These are phyloP conservation scores for Tricholoma furcatifolium DNA, from an alignment of 768 basidiomycete species.

Conservation along the genomic window DNA sequence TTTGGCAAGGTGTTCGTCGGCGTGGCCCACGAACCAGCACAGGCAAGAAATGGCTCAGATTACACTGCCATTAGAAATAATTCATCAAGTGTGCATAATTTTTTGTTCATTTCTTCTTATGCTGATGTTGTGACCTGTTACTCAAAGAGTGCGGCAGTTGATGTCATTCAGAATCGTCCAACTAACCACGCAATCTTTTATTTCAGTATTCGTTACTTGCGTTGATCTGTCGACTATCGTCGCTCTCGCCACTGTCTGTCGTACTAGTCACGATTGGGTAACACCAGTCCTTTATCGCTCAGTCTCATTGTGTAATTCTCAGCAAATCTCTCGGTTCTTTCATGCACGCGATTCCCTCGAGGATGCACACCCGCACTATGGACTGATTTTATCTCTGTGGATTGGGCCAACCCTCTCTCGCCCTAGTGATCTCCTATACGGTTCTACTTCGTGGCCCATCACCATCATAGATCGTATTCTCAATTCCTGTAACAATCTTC, in stretches of 20 bases:
- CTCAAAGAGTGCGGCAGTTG: neutral
- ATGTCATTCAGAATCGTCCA: neutral
- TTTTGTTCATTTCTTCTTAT: neutral
- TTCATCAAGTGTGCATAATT: slow-evolving; percentile 3
- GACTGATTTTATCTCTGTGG: slow-evolving; percentile 28
- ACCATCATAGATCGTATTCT: slow-evolving; percentile 31
- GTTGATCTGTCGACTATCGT: slow-evolving; percentile 1
- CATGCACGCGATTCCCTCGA: slow-evolving; percentile 19
- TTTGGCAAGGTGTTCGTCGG: too few species aligned
- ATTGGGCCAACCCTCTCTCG: slow-evolving; percentile 22
- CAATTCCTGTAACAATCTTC: slow-evolving; percentile 24
- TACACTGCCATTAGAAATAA: slow-evolving; percentile 9
- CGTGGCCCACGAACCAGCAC: neutral
- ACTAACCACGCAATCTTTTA: neutral
- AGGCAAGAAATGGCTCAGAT: neutral
- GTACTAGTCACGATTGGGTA: slow-evolving; percentile 16
- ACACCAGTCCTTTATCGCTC: slow-evolving; percentile 25
- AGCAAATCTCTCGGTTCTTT: slow-evolving; percentile 20
- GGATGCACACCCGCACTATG: slow-evolving; percentile 16
- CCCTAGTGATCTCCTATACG: slow-evolving; percentile 28
- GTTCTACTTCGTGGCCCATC: slow-evolving; percentile 28
- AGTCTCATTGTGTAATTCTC: slow-evolving; percentile 17
- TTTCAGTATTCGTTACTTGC: slow-evolving; percentile 19
- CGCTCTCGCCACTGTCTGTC: slow-evolving; percentile 10
- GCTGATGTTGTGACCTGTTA: neutral